Evolutionary conservation across 345 rosid species (phyloP).

Genomic region (Corchorus olitorius): DNA sequence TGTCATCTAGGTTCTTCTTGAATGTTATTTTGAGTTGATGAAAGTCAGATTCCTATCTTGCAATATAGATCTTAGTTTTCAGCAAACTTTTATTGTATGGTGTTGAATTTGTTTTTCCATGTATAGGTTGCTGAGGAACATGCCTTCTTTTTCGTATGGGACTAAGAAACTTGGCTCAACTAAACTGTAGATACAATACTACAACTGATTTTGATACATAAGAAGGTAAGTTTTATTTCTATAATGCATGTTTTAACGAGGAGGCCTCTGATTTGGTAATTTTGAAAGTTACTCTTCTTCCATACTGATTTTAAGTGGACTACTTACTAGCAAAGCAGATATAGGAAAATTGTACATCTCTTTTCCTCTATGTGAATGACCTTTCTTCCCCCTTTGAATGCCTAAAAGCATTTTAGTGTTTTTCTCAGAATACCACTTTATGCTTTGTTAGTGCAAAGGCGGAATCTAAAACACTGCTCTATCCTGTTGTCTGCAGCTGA

Average conservation of each 20-base stretch:
- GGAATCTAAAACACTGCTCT: not conserved
- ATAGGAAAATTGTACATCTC: not conserved
- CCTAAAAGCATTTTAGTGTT: not conserved
- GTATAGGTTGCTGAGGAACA: conserved; percentile 19
- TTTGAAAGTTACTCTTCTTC: not conserved
- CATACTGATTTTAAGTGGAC: not conserved
- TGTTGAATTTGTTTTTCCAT: not conserved
- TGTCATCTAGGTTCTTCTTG: not conserved
- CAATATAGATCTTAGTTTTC: not conserved
- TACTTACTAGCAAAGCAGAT: not conserved
- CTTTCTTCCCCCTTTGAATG: not conserved
- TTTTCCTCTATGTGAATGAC: not conserved
- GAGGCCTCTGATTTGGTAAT: not conserved
- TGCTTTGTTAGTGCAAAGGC: too few relatives aligned
- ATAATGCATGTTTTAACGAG: not conserved
- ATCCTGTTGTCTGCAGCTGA: not conserved
- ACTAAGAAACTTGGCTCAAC: not conserved
- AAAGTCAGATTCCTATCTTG: not conserved
- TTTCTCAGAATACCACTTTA: too few relatives aligned
- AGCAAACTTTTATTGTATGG: not conserved
- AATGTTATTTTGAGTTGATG: not conserved
- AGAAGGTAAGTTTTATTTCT: conserved; percentile 22
- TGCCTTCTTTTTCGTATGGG: conserved; percentile 7
- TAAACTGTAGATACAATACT: not conserved
- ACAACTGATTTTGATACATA: not conserved